These are phyloP conservation scores for Scutellaria minor DNA, from an alignment of 257 asterid species.

Conservation along the genomic window DNA sequence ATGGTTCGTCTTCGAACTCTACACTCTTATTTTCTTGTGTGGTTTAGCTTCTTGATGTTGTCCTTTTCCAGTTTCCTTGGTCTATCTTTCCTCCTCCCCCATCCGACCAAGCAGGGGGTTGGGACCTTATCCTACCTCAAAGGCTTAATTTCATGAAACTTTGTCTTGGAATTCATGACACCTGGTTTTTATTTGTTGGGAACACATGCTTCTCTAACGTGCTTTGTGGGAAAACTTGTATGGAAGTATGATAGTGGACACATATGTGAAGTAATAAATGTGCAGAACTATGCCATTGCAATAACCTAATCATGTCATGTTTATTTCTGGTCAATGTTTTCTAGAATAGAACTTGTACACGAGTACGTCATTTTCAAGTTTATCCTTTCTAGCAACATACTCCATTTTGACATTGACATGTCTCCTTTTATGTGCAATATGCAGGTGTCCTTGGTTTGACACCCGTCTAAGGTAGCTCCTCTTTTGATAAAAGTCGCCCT, in stretches of 20 bases:
- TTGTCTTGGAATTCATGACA: neutral
- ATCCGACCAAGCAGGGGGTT: neutral
- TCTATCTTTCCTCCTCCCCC: neutral
- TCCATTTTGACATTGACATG: constrained; percentile 1
- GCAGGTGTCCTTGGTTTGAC: constrained; percentile 92
- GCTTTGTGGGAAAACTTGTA: constrained; percentile 10
- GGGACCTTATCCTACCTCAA: neutral
- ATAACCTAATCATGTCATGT: neutral
- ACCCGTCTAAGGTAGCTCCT: constrained; percentile 51
- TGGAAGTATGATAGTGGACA: neutral
- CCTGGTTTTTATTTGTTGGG: neutral
- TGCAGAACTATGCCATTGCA: neutral
- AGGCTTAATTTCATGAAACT: neutral
- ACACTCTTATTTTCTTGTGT: constrained; percentile 14
- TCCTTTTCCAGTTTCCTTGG: too few species aligned
- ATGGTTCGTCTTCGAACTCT: neutral
- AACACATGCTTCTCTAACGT: neutral
- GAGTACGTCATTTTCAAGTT: neutral
- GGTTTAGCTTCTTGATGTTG: neutral
- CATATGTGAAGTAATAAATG: neutral
- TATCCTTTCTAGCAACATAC: neutral
- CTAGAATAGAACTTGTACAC: neutral
- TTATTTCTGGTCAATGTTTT: neutral
- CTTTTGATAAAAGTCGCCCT: neutral
- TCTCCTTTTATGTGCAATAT: constrained; percentile 29